Evolutionary conservation across 2,329 filamentous ascomycete species (phyloP), one percentile per base, ranked within the genome.

Genomic region (Cordyceps cicadae): DNA sequence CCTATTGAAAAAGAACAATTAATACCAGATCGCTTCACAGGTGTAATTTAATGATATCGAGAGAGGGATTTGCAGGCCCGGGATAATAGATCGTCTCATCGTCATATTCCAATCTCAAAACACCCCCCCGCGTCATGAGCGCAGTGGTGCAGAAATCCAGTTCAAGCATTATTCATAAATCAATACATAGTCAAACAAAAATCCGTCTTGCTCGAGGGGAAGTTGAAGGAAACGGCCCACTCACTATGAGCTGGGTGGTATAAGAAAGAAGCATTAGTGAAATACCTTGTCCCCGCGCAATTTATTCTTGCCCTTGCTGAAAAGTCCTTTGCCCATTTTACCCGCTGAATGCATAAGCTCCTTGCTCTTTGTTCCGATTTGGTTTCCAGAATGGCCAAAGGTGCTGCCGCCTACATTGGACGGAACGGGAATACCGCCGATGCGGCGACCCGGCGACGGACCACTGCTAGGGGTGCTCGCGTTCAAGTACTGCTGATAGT

Each of bases 261-360:
- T 61, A 64, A 70, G 66, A 69, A 74, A 70, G 72, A 70, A 73
- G 67, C 67, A 71, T 83, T 79, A 87, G 77, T 86, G 82, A 86
- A 90, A 91, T 89, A 92, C 89, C 90, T 95, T 95, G 75, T 94
- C 90, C 70, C 86, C 85, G 65, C 83, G 79, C 72, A 96, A 86
- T 74, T 90, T 93, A 76, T 84, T 93, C 76, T 89, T 93, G 66
- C 92, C 90, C 77, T 96, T 96, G 66, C 89, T 91, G 72, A 97
- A 87, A 65, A 97, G 75, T 57, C 92, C 93, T 77, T 96, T 96
- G 54, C 92, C 92, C 62, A 91, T 90, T 71, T 90, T 92, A 58
- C 90, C 91, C 59, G 92, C 92, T 24, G 88, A 87, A 65, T 94
- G 89, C 70, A 97, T 81, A 32, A 97, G 77, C 68, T 95, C 92